phyloP scores from a whole-genome alignment of 169 alveolate species.

The Ichthyophthirius multifiliis region DNA sequence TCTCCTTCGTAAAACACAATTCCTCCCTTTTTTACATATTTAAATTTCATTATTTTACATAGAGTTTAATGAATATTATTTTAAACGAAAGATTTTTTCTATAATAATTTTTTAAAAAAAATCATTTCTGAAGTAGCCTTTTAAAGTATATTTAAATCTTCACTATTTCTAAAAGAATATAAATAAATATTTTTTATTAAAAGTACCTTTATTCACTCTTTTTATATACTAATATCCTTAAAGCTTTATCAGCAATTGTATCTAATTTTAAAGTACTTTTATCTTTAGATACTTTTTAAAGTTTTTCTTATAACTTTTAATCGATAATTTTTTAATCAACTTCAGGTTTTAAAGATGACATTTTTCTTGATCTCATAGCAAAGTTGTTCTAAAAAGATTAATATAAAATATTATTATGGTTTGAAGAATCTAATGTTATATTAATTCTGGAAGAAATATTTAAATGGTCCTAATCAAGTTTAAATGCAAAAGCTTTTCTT shows the following conservation, averaged over 20 bases:
- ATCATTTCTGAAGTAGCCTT: not conserved
- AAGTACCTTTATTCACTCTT: not conserved
- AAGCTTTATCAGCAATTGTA: not conserved
- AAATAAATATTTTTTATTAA: not conserved
- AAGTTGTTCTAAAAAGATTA: too few relatives aligned
- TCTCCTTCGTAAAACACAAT: not conserved
- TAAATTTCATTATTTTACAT: not conserved
- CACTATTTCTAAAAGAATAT: not conserved
- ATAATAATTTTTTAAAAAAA: not conserved
- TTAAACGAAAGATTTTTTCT: not conserved
- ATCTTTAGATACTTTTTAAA: too few relatives aligned
- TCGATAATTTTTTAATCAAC: too few relatives aligned
- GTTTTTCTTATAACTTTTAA: too few relatives aligned
- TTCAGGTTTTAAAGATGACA: too few relatives aligned
- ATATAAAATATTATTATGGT: too few relatives aligned
- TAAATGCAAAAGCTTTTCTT: too few relatives aligned
- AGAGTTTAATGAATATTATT: not conserved
- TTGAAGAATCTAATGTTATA: too few relatives aligned
- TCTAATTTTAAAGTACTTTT: not conserved
- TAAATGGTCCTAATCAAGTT: too few relatives aligned
- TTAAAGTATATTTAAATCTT: not conserved
- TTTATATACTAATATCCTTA: not conserved
- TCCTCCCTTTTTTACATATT: not conserved
- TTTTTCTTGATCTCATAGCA: too few relatives aligned
- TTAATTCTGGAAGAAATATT: too few relatives aligned